phyloP scores from a whole-genome alignment of 2,329 filamentous ascomycete species.

The Neopestalotiopsis clavispora region DNA sequence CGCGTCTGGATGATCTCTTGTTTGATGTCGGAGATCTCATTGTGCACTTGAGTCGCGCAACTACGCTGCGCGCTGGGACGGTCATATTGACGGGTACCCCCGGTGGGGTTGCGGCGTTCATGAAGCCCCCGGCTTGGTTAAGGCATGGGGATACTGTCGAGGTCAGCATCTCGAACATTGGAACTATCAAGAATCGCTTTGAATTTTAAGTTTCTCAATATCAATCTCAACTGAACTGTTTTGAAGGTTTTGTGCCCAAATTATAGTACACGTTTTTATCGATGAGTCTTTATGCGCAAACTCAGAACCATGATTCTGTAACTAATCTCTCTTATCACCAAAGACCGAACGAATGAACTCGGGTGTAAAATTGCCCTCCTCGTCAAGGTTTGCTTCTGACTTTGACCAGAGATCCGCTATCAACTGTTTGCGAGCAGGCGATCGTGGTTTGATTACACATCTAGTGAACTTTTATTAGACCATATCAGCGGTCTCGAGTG shows the following conservation, averaged over 20 bases:
- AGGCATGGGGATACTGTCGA: background rate
- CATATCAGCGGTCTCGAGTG: background rate
- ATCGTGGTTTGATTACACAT: background rate
- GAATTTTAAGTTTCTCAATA: background rate
- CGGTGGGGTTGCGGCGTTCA: background rate
- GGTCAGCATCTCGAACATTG: background rate
- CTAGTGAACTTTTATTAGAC: background rate
- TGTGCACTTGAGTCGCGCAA: slow-evolving; percentile 3
- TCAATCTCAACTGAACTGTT: too few species aligned
- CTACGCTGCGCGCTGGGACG: slow-evolving; percentile 3
- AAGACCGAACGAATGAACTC: background rate
- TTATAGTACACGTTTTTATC: too few species aligned
- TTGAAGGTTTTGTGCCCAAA: too few species aligned
- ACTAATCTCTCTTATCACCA: background rate
- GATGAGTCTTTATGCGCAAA: too few species aligned
- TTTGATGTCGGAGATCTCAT: slow-evolving; percentile 19
- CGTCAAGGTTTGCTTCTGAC: background rate
- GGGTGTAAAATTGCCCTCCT: background rate
- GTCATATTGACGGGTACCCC: slow-evolving; percentile 7
- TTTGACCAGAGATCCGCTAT: background rate
- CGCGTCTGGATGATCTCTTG: slow-evolving; percentile 42
- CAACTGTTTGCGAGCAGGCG: background rate
- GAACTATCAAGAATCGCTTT: background rate
- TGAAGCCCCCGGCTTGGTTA: background rate
- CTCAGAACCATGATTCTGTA: too few species aligned